Base-by-base conservation (phyloP, 139 green algal species). In the Klebsormidium nitens region DNA sequence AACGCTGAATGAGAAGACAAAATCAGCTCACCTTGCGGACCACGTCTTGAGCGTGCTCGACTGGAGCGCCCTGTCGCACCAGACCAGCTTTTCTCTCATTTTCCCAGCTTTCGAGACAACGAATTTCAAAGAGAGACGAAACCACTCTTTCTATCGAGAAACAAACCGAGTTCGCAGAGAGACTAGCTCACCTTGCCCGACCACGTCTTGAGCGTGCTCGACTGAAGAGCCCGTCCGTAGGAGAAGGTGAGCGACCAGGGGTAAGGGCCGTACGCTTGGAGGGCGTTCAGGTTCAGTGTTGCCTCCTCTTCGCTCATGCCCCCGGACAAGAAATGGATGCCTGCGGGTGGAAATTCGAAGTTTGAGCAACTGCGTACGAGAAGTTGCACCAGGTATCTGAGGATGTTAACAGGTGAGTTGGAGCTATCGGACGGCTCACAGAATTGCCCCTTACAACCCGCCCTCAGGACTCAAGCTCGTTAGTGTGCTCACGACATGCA, bases 171-270 rank as follows among this genome's bases (percentile, higher is more conserved):
- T 17, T 26, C 11, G 42, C 42, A 50, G 42, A n/a, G n/a, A n/a
- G n/a, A n/a, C n/a, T n/a, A n/a, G 23, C 32, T 74, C 8, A 78
- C 67, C 67, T 79, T 79, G 36, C 67, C 67, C 14, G 50, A 37
- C 71, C 71, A 79, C 5, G n/a, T 75, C 46, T 80, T 80, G 50
- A 80, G 72, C 26, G 72, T 80, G 38, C 36, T 69, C 1, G 74
- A 38, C 23, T 98, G 93, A 46, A 98, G 72, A 5, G 89, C 93
- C 2, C 93, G 78, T 1, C 92, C 93, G 72, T 91, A 98, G 6
- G 87, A 95, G 79, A 97, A 98, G 36, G 89, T 91, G n/a, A 98
- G 78, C n/a, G 82, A 58, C 93, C 93, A 98, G 36, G 91, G 90
- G 4, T 69, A 68, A 35, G 71, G 49, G 2, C 65, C 71, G 48